Percentiles rank a stretch among this genome's conserved stretches.
Conservation (phyloP, 2,329 filamentous ascomycete genomes). For the Neocatenulostroma microsporum region DNA sequence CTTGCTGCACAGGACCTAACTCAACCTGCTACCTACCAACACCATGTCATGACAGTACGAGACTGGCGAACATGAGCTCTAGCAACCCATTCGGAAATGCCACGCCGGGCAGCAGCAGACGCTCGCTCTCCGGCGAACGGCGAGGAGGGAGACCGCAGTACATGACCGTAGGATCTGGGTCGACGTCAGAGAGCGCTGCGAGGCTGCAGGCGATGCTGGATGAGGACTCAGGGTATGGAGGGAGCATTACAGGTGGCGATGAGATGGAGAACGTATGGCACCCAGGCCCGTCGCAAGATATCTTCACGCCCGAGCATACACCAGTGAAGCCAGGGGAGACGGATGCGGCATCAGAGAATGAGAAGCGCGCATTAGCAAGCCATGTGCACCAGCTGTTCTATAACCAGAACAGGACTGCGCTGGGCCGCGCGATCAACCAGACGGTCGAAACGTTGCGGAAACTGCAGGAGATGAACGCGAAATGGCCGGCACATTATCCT, state of each 20-base stretch:
- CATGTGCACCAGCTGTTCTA: conserved; percentile 92
- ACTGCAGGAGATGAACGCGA: conserved; percentile 79
- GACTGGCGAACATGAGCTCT: conserved; percentile 29
- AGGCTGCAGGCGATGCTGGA: conserved; percentile 75
- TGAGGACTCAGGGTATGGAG: conserved; percentile 84
- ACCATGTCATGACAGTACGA: neutral
- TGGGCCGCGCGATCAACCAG: conserved; percentile 80
- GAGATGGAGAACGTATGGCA: conserved; percentile 48
- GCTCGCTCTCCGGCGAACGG: conserved; percentile 18
- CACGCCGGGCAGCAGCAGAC: conserved; percentile 20
- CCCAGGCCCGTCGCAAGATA: conserved; percentile 49
- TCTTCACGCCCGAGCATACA: conserved; percentile 50
- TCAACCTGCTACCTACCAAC: neutral
- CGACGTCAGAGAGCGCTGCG: conserved; percentile 71
- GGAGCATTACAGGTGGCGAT: conserved; percentile 61
- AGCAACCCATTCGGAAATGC: conserved; percentile 25
- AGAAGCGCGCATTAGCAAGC: conserved; percentile 62
- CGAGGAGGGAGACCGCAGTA: conserved; percentile 55
- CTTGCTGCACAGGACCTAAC: no score
- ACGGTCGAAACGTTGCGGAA: conserved; percentile 76
- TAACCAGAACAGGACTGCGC: conserved; percentile 79
- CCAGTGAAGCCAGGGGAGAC: conserved; percentile 43
- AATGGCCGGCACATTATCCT: conserved; percentile 94
- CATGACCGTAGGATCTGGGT: conserved; percentile 81
- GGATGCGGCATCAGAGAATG: conserved; percentile 49